phyloP scores from a whole-genome alignment of 129 eudicot species.

The Helianthus annuus region HanXRQr2.0-SUNRISE NC_035442.2:111852413-111852912 shows the following conservation, averaged over 20 bases:
- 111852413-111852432: too few species aligned
- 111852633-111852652: constrained; percentile 78
- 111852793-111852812: constrained; percentile 81
- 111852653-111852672: constrained; percentile 86
- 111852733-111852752: constrained; percentile 54
- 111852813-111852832: constrained; percentile 96
- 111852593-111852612: constrained; percentile 56
- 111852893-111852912: neutral
- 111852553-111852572: constrained; percentile 75
- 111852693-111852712: constrained; percentile 69
- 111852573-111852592: constrained; percentile 91
- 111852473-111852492: constrained; percentile 94
- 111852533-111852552: constrained; percentile 83
- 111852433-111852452: too few species aligned
- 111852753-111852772: constrained; percentile 79
- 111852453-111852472: constrained; percentile 48
- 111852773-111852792: constrained; percentile 69
- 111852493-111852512: constrained; percentile 69
- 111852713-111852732: constrained; percentile 46
- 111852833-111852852: constrained; percentile 72
- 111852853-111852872: constrained; percentile 49
- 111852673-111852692: constrained; percentile 87
- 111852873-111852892: neutral
- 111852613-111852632: constrained; percentile 86
- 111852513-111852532: constrained; percentile 89